Evolutionary conservation across 1,284 basidiomycete genomes (phyloP).

Genomic region (Rhodotorula sp.): DNA sequence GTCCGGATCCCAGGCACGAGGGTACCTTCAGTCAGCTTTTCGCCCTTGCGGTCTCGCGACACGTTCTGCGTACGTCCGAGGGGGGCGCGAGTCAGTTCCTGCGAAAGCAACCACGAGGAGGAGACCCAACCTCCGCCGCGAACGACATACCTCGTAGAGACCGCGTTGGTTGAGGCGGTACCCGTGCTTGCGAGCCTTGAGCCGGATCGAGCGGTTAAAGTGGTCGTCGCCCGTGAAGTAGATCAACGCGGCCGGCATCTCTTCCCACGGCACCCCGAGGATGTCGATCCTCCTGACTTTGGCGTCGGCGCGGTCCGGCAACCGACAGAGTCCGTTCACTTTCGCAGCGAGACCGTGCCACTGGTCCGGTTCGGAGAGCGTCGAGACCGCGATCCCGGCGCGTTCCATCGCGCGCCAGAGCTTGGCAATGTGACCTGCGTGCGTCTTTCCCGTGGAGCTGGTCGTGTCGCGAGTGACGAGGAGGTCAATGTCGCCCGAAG

Average conservation of each 20-base stretch:
- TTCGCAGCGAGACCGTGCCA: conserved; percentile 66
- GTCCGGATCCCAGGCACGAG: conserved; percentile 54
- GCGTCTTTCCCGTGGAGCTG: conserved; percentile 63
- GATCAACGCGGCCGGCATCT: conserved; percentile 75
- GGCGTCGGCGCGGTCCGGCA: conserved; percentile 15
- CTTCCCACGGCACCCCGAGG: conserved; percentile 60
- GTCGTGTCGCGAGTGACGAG: conserved; percentile 68
- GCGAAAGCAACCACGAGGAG: conserved; percentile 56
- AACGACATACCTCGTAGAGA: conserved; percentile 57
- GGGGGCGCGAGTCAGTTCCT: neutral
- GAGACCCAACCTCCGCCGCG: neutral
- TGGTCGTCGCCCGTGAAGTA: conserved; percentile 67
- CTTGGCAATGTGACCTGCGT: conserved; percentile 46
- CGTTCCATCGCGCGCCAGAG: conserved; percentile 52
- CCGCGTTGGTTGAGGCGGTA: conserved; percentile 84
- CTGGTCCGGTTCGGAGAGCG: conserved; percentile 64
- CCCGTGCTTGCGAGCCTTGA: conserved; percentile 76
- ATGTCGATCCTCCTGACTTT: conserved; percentile 72
- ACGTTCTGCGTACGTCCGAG: conserved; percentile 54
- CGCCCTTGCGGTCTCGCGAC: conserved; percentile 18
- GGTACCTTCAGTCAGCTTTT: conserved; percentile 66
- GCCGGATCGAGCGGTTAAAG: conserved; percentile 82
- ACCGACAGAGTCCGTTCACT: conserved; percentile 56
- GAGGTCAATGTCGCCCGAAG: conserved; percentile 87
- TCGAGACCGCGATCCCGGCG: conserved; percentile 68